These are phyloP conservation scores for Microsporum ferrugineum DNA, from an alignment of 2,329 filamentous ascomycete genomes.

Conservation along the genomic window DNA sequence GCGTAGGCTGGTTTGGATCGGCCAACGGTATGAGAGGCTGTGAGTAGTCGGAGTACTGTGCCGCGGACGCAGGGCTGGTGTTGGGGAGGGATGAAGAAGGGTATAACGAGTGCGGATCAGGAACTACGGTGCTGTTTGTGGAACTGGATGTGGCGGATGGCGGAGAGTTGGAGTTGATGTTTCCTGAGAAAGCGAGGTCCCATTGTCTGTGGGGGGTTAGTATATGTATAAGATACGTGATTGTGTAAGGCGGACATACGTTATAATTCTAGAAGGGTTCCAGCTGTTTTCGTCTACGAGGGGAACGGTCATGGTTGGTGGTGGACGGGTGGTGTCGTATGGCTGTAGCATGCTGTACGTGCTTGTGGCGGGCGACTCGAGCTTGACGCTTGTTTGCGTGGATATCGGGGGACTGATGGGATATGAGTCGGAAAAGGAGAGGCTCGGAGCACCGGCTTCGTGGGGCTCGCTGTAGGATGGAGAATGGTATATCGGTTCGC, in stretches of 20 bases:
- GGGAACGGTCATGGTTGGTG: slow-evolving; percentile 35
- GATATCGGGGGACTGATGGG: slow-evolving; percentile 75
- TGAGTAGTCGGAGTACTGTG: neutral
- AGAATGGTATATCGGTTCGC: slow-evolving; percentile 20
- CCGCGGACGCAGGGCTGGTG: neutral
- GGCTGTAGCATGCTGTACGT: slow-evolving; percentile 28
- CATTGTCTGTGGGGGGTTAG: slow-evolving; percentile 55
- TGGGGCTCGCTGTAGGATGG: slow-evolving; percentile 6
- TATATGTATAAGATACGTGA: neutral
- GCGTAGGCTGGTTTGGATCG: slow-evolving; percentile 18
- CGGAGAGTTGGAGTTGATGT: slow-evolving; percentile 36
- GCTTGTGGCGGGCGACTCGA: slow-evolving; percentile 62
- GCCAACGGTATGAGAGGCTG: neutral
- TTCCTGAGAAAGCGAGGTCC: slow-evolving; percentile 85
- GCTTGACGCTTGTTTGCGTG: slow-evolving; percentile 56
- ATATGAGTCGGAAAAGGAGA: slow-evolving; percentile 31
- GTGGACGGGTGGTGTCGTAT: slow-evolving; percentile 21
- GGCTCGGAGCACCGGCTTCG: neutral
- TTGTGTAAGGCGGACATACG: slow-evolving; percentile 48
- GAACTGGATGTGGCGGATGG: slow-evolving; percentile 30
- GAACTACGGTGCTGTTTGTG: neutral
- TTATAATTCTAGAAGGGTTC: slow-evolving; percentile 82
- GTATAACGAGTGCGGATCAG: neutral
- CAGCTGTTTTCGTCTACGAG: slow-evolving; percentile 59
- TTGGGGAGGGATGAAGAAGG: neutral